phyloP scores from a whole-genome alignment of 1,284 basidiomycete species.

The Coniferiporia sulphurascens region DNA sequence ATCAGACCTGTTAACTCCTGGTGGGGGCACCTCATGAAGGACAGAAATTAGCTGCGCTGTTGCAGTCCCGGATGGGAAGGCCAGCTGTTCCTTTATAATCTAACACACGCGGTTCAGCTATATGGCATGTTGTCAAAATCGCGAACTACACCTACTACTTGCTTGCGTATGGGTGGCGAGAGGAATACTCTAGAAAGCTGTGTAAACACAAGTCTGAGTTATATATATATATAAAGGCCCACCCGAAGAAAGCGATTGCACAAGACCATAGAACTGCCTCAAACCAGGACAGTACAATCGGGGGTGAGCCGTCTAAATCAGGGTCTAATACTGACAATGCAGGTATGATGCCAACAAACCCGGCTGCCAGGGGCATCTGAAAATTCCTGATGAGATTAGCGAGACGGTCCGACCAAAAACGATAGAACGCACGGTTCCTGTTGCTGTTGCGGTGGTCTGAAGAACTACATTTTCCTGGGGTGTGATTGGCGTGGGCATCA shows the following conservation, averaged over 20 bases:
- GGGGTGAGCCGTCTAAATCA: slow-evolving; percentile 70
- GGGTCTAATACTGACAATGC: slow-evolving; percentile 77
- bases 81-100: slow-evolving; percentile 91
- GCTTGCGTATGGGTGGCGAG: slow-evolving; percentile 87
- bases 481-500: slow-evolving; percentile 69
- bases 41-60: slow-evolving; percentile 94
- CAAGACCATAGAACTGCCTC: slow-evolving; percentile 79
- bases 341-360: slow-evolving; percentile 92
- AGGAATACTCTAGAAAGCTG: slow-evolving; percentile 71
- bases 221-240: slow-evolving; percentile 21
- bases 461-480: slow-evolving; percentile 91
- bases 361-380: slow-evolving; percentile 86
- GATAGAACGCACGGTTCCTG: slow-evolving; percentile 54
- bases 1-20: slow-evolving; percentile 40
- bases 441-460: slow-evolving; percentile 94
- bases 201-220: neutral
- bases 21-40: slow-evolving; percentile 73
- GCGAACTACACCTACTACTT: slow-evolving; percentile 62
- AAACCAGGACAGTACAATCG: slow-evolving; percentile 70
- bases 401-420: neutral
- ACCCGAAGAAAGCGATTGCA: slow-evolving; percentile 91
- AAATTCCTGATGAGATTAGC: slow-evolving; percentile 12
- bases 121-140: neutral
- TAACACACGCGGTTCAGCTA: slow-evolving; percentile 26
- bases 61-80: slow-evolving; percentile 94